These are phyloP conservation scores for Suhomyces bribrorum DNA, from an alignment of 1,139 yeast species.

Conservation along the genomic window DNA sequence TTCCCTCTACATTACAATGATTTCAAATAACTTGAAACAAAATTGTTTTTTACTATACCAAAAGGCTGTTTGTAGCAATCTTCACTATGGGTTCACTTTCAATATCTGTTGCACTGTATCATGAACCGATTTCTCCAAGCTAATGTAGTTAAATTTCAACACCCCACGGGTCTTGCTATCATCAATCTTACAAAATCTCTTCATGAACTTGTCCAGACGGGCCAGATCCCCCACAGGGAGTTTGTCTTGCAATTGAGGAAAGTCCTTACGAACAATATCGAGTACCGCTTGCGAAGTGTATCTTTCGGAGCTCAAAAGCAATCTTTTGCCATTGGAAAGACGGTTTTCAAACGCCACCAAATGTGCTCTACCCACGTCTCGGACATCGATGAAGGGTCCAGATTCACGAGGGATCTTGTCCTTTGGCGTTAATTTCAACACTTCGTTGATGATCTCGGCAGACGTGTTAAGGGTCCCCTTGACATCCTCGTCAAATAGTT, in stretches of 20 bases:
- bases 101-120: slow-evolving; percentile 49
- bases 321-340: slow-evolving; percentile 13
- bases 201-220: slow-evolving; percentile 8
- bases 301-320: slow-evolving; percentile 19
- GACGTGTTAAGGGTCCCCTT: slow-evolving; percentile 34
- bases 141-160: slow-evolving; percentile 38
- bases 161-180: slow-evolving; percentile 31
- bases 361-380: slow-evolving; percentile 20
- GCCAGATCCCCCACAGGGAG: slow-evolving; percentile 35
- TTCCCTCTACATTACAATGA: background rate
- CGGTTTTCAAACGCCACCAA: slow-evolving; percentile 15
- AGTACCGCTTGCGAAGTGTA: slow-evolving; percentile 22
- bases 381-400: slow-evolving; percentile 18
- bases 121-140: slow-evolving; percentile 37
- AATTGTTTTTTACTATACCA: background rate
- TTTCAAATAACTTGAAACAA: background rate
- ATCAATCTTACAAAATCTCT: slow-evolving; percentile 12
- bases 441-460: slow-evolving; percentile 30
- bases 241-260: slow-evolving; percentile 26
- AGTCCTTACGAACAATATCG: slow-evolving; percentile 21
- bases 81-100: slow-evolving; percentile 15
- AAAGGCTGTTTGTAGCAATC: background rate
- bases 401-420: slow-evolving; percentile 16
- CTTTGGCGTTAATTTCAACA: slow-evolving; percentile 21
- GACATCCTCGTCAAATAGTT: slow-evolving; percentile 27